Evolutionary conservation across 2,329 filamentous ascomycete genomes (phyloP), one percentile per base, ranked within the genome.

Genomic region (Cytospora piceicola): DNA sequence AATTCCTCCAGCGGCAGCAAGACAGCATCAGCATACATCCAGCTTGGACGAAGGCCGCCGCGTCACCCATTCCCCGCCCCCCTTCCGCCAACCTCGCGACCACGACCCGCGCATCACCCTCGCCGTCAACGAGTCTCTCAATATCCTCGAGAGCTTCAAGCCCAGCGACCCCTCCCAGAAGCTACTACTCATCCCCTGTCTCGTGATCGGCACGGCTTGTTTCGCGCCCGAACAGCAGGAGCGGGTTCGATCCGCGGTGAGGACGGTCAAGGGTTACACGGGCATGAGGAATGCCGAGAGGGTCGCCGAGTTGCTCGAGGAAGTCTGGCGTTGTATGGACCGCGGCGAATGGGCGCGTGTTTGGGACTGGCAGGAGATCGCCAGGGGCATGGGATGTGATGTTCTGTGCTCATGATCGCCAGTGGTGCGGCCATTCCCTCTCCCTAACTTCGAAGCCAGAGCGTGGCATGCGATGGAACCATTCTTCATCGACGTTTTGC

Each of bases 311-410:
- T 74, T 89, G 1, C 79, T 89, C 15, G 83, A 87, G 69, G 82
- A 84, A 69, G 78, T 89, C 3, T 89, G 87, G 87, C 75, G 78
- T 27, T 77, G 85, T 27, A 88, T 89, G 85, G 84, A 83, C 30
- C 73, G 75, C 12, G 84, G 82, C 24, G 83, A 88, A 58, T 88
- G 85, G 82, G 70, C 79, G 30, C 79, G 80, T 22, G 85, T 84
- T 9, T 90, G 87, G 87, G 87, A 90, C 73, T 89, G 86, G 86
- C 86, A 88, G 68, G 77, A 78, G 4, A 80, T 88, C 32, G 85
- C 86, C 1, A 75, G 78, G 61, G 72, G 77, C 9, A 81, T 87
- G 75, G 80, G 78, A 0, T 78, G 88, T 42, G 83, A 88, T 73
- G 88, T 88, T 70, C 77, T 86, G 3, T 85, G 84, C 72, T 74